Evolutionary conservation across 179 eudicot genomes (phyloP).

Genomic region (Silene vulgaris): DNA sequence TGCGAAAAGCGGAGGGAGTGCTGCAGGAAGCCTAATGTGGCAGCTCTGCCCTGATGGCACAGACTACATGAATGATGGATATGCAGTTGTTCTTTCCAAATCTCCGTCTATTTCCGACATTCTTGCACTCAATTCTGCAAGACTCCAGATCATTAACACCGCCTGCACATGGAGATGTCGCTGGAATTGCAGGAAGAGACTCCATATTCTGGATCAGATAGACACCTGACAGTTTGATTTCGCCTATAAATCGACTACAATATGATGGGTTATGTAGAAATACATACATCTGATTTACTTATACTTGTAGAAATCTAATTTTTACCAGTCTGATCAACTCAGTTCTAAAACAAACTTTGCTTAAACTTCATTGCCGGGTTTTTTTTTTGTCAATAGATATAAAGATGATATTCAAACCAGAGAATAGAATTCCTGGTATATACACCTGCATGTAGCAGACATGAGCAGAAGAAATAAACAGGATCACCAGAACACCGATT

Average conservation of each 20-base stretch:
- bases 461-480: no score
- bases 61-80: conserved; percentile 82
- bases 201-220: conserved; percentile 11
- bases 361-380: no score
- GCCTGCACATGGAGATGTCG: conserved; percentile 53
- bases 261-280: not conserved
- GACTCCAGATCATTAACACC: conserved; percentile 46
- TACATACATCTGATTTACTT: not conserved
- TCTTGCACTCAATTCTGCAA: conserved; percentile 53
- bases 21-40: conserved; percentile 80
- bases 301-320: not conserved
- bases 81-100: conserved; percentile 59
- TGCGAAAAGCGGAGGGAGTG: conserved; percentile 67
- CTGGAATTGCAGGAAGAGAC: conserved; percentile 75
- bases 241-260: not conserved
- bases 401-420: no score
- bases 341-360: not conserved
- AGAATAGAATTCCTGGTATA: no score
- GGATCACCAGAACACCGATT: no score
- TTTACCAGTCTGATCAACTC: not conserved
- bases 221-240: not conserved
- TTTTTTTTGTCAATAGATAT: no score
- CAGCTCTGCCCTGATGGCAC: conserved; percentile 77
- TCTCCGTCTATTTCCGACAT: conserved; percentile 44
- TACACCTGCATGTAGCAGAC: no score